phyloP scores from a whole-genome alignment of 2,329 filamentous ascomycete genomes.

The Sclerotinia subarctica region DNA sequence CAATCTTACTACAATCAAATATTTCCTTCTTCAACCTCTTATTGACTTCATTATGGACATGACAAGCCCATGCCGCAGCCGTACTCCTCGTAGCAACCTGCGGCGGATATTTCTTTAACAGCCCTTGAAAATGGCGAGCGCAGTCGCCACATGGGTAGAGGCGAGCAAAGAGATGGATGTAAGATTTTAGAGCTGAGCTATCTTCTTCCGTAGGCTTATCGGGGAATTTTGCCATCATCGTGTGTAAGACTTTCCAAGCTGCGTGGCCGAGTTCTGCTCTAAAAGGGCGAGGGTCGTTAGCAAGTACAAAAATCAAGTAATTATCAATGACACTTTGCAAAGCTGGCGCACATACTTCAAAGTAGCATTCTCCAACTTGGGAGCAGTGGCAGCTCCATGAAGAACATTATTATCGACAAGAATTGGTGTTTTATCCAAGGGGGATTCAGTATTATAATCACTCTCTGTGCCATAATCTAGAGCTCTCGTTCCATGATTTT shows the following conservation, averaged over 20 bases:
- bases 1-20: slow-evolving; percentile 66
- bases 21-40: slow-evolving; percentile 57
- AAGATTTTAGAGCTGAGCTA: slow-evolving; percentile 59
- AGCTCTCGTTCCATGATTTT: slow-evolving; percentile 26
- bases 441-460: slow-evolving; percentile 8
- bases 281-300: slow-evolving; percentile 19
- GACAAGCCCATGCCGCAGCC: slow-evolving; percentile 66
- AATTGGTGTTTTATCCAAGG: slow-evolving; percentile 25
- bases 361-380: slow-evolving; percentile 79
- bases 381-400: slow-evolving; percentile 69
- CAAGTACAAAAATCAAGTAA: background rate
- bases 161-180: slow-evolving; percentile 64
- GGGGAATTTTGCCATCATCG: slow-evolving; percentile 67
- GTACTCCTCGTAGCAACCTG: slow-evolving; percentile 62
- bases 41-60: slow-evolving; percentile 67
- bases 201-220: slow-evolving; percentile 62
- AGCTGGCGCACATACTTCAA: slow-evolving; percentile 55
- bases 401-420: slow-evolving; percentile 50
- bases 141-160: slow-evolving; percentile 70
- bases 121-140: slow-evolving; percentile 61
- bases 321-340: background rate
- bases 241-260: slow-evolving; percentile 68
- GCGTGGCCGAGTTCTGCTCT: slow-evolving; percentile 61
- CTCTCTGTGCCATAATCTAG: slow-evolving; percentile 24
- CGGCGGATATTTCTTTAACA: slow-evolving; percentile 61